These are phyloP conservation scores for Fusarium tuaranense DNA, from an alignment of 2,329 filamentous ascomycete genomes.

Conservation along the genomic window DNA sequence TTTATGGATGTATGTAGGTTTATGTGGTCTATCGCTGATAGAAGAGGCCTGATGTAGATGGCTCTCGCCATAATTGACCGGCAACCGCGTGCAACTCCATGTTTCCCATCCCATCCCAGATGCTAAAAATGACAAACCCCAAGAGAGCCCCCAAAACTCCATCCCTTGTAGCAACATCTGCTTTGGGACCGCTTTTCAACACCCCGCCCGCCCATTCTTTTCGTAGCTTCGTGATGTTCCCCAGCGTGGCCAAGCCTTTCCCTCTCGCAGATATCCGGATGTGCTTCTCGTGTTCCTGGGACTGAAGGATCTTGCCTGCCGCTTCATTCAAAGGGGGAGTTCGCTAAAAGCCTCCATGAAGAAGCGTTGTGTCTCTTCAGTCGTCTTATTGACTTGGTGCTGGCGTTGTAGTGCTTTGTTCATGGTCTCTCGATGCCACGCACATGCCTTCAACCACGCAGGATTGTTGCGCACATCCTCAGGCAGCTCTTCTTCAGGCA, in stretches of 20 bases:
- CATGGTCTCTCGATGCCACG: slow-evolving; percentile 51
- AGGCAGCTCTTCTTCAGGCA: slow-evolving; percentile 56
- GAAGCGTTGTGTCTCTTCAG: slow-evolving; percentile 39
- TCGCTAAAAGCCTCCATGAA: slow-evolving; percentile 24
- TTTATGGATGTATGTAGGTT: background rate
- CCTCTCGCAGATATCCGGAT: background rate
- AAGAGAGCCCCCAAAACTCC: background rate
- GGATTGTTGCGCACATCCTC: slow-evolving; percentile 58
- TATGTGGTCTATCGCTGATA: background rate
- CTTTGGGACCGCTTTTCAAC: background rate
- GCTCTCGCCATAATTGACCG: background rate
- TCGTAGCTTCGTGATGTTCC: background rate
- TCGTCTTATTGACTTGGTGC: slow-evolving; percentile 27
- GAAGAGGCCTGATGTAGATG: background rate
- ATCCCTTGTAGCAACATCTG: background rate
- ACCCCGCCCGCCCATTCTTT: background rate
- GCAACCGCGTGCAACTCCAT: background rate
- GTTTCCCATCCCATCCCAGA: background rate
- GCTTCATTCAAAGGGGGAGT: background rate
- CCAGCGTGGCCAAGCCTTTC: background rate
- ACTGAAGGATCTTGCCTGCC: background rate
- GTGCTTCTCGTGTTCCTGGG: background rate
- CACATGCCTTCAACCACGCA: slow-evolving; percentile 57
- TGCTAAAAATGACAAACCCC: background rate
- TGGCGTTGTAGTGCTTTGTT: slow-evolving; percentile 20